Base-by-base conservation (phyloP, 495 filamentous ascomycete species). In the Amniculicola lignicola region DNA sequence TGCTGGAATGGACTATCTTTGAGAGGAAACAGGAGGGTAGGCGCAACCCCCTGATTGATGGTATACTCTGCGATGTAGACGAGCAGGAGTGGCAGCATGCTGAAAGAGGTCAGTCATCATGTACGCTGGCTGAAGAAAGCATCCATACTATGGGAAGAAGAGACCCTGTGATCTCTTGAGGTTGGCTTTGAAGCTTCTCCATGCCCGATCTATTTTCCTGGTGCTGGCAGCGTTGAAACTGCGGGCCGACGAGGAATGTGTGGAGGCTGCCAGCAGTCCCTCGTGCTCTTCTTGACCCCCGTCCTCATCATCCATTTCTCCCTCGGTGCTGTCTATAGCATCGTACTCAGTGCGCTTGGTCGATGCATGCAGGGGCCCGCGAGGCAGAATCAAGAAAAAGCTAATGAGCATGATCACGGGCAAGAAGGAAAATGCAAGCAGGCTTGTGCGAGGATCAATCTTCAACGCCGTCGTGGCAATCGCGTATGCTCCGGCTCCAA, bases 31-130 rank as follows among this genome's bases (percentile, higher is more conserved):
- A 98, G 81, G 10, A 96, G 77, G 0, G 88, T 95, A 0, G 92
- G 93, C 0, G 87, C 77, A 31, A 98, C 87, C 33, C 89, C 90
- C 72, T 93, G 89, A 72, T 96, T 96, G 70, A 96, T 95, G 54
- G 88, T 91, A 68, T 96, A 97, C 75, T 98, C 93, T 46, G 90
- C 88, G 33, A 95, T 79, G 67, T 95, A 98, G 49, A 98, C 93
- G 21, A 98, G 73, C 35, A 96, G 74, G 9, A 98, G 77, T 0
- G 93, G 93, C 2, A 95, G 74, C 89, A 97, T 96, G 66, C 89
- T 85, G 45, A 83, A 11, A n/a, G 11, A 14, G 21, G 38, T 51
- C 40, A 57, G 22, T 47, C 2, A 4, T 38, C 23, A 10, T 14
- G 18, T 19, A n/a, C 23, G 18, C 3, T 18, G 4, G 21, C 2